Conservation (phyloP, 148 eudicot genomes). For the Talinum fruticosum region DNA sequence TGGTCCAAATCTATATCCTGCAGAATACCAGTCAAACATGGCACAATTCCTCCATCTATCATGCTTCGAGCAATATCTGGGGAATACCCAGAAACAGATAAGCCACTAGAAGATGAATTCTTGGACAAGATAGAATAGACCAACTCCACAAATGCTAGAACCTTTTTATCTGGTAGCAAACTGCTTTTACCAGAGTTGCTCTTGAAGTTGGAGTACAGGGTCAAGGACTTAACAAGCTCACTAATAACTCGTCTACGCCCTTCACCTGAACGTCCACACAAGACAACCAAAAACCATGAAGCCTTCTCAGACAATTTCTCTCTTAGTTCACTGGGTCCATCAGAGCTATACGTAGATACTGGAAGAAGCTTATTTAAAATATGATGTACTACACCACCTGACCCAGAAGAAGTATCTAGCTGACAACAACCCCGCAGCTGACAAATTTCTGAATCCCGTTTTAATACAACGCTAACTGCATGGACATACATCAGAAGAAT, state of each 20-base stretch:
- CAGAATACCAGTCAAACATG: conserved; percentile 73
- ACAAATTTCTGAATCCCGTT: conserved; percentile 71
- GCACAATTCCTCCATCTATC: conserved; percentile 93
- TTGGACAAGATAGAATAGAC: conserved; percentile 84
- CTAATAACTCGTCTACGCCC: conserved; percentile 85
- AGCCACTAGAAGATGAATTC: conserved; percentile 68
- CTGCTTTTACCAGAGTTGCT: conserved; percentile 51
- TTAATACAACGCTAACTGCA: conserved; percentile 74
- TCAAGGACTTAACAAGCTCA: conserved; percentile 88
- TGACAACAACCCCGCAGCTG: conserved; percentile 53
- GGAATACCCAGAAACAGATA: conserved; percentile 87
- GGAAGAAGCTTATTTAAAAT: conserved; percentile 75
- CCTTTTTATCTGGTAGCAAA: conserved; percentile 76
- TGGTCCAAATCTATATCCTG: conserved; percentile 89
- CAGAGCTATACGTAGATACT: conserved; percentile 47
- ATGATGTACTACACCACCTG: conserved; percentile 83
- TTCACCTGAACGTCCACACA: conserved; percentile 95
- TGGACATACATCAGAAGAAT: conserved; percentile 92
- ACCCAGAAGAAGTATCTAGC: conserved; percentile 43
- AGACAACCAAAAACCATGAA: conserved; percentile 90
- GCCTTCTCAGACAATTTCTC: conserved; percentile 90
- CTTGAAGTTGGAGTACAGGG: conserved; percentile 41
- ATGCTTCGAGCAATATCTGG: conserved; percentile 91
- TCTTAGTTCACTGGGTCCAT: conserved; percentile 73
- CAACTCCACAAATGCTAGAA: conserved; percentile 76